Base-by-base conservation (phyloP, 2,329 filamentous ascomycete genomes). In the Cladorrhinum sp. region DNA sequence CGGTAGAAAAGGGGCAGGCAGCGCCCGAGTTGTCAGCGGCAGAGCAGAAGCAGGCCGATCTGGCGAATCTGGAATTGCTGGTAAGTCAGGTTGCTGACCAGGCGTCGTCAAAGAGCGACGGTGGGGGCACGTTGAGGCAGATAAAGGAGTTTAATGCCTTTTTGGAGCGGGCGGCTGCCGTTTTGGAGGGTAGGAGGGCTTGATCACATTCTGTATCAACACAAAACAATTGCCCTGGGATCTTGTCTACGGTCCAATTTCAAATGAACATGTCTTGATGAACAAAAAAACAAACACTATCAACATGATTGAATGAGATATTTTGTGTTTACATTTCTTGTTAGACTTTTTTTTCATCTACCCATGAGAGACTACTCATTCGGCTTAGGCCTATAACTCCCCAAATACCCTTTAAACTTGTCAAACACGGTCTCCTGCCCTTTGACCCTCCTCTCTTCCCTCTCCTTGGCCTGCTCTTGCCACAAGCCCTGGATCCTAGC, bases 141-240 rank as follows among this genome's bases (percentile, higher is more conserved):
- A 79, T 88, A 58, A 80, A 75, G 62, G 80, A 84, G 52, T 88
- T 88, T 67, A 89, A 88, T 64, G 79, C 78, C 29, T 85, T 88
- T 64, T 73, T 89, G 53, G 86, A 88, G 70, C 78, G 86, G 22
- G 79, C 84, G 5, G 85, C 85, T 2, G 71, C 77, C 27, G 82
- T 80, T 29, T 73, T 89, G 49, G 85, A 87, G 70, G 65, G 67
- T 20, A 60, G 64, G 53, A 55, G 38, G 18, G 9, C 18, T 41
- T 49, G 24, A 56, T 49, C 16, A 7, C 3, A 6, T 2, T 22
- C 13, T 22, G 18, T 22, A 49, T 22, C 18, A 20, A 22, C 8
- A 36, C 10, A 3, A 36, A 36, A 36, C 32, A 36, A 36, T 13
- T 16, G 12, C 12, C 16, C 32, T 36, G 32, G 27, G 2, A 12